Percentiles rank a stretch among this genome's conserved stretches.
Conservation (phyloP, 2,329 filamentous ascomycete genomes). For the Blumeria hordei region DNA sequence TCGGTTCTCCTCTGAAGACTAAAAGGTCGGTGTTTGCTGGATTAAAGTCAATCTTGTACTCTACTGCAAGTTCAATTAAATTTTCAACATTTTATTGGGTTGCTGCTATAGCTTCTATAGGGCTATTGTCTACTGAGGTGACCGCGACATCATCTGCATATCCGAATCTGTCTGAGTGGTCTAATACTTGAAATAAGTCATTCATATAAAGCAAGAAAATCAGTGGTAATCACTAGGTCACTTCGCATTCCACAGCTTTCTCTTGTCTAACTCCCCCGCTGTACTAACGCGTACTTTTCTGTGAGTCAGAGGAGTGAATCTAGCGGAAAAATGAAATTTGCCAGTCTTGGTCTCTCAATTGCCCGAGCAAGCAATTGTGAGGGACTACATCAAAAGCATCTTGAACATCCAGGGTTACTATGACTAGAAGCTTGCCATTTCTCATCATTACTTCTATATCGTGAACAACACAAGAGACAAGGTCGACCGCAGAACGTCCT, state of each 20-base stretch:
- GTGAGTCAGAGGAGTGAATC: background rate
- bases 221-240: background rate
- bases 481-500: background rate
- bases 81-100: background rate
- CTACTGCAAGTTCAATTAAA: background rate
- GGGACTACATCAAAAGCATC: background rate
- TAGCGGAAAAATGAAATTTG: background rate
- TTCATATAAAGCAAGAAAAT: background rate
- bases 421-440: background rate
- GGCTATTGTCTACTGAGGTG: background rate
- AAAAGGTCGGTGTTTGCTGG: background rate
- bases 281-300: background rate
- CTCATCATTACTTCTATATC: background rate
- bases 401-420: background rate
- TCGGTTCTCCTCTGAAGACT: background rate
- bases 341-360: background rate
- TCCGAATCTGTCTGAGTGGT: background rate
- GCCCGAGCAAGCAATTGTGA: background rate
- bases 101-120: background rate
- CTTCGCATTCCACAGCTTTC: background rate
- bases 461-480: background rate
- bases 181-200: background rate
- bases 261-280: background rate
- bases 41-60: background rate
- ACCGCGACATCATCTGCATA: background rate